Evolutionary conservation across 2,329 filamentous ascomycete genomes (phyloP).

Genomic region (Aureobasidium sp.): DNA sequence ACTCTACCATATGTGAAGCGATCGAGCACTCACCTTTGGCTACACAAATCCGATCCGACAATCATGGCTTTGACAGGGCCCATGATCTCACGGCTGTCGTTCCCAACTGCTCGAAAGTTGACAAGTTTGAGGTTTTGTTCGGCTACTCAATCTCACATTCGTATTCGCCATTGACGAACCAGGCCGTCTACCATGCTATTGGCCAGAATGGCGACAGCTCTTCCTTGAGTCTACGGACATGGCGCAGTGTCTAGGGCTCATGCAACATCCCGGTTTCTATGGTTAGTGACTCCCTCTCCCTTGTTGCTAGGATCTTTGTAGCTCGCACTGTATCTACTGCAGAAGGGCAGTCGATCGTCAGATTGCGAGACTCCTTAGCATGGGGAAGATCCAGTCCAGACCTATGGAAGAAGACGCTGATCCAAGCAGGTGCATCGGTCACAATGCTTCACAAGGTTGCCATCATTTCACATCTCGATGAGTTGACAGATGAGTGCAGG

Average conservation of each 20-base stretch:
- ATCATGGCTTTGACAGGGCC: too few relatives aligned
- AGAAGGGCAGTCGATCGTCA: background rate
- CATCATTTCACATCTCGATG: constrained; percentile 65
- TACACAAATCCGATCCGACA: too few relatives aligned
- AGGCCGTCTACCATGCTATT: constrained; percentile 44
- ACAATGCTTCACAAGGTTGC: constrained; percentile 80
- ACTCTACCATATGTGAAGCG: too few relatives aligned
- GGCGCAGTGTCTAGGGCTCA: constrained; percentile 37
- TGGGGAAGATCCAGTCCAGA: too few relatives aligned
- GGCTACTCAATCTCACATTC: constrained; percentile 51
- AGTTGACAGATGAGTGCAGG: constrained; percentile 61
- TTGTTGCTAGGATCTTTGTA: too few relatives aligned
- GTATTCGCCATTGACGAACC: constrained; percentile 46
- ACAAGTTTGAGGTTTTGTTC: constrained; percentile 48
- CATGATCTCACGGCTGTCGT: background rate
- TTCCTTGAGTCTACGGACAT: constrained; percentile 40
- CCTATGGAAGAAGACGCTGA: background rate
- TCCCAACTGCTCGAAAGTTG: constrained; percentile 25
- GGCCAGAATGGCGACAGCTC: constrained; percentile 46
- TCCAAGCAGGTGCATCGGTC: constrained; percentile 47
- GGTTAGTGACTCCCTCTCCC: constrained; percentile 33
- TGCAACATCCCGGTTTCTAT: constrained; percentile 52
- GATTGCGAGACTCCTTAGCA: background rate
- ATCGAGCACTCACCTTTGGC: too few relatives aligned
- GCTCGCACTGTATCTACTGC: too few relatives aligned